Percentiles rank a stretch among this genome's conserved stretches.
These are phyloP conservation scores for Microbotryum saponariae DNA, from an alignment of 1,284 basidiomycete species.

Conservation along the genomic window DNA sequence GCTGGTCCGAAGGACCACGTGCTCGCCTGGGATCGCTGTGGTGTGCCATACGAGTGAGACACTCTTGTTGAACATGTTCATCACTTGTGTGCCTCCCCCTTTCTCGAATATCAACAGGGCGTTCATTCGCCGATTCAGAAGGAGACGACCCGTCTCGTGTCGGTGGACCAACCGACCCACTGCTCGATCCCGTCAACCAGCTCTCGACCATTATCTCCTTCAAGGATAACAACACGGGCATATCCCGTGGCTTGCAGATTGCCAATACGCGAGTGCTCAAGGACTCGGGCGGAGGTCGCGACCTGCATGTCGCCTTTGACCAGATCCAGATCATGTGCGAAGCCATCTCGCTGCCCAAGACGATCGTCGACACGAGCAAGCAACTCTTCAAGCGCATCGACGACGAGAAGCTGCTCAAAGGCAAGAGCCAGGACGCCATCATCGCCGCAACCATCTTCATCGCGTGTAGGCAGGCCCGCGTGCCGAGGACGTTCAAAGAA, in stretches of 20 bases:
- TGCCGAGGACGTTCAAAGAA: conserved; percentile 90
- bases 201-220: conserved; percentile 91
- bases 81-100: no score
- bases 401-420: conserved; percentile 84
- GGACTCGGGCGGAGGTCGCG: conserved; percentile 66
- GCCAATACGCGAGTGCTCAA: conserved; percentile 66
- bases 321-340: conserved; percentile 91
- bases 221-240: conserved; percentile 85
- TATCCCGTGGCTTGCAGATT: conserved; percentile 84
- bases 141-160: conserved; percentile 99
- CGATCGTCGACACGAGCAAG: conserved; percentile 89
- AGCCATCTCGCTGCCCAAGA: conserved; percentile 88
- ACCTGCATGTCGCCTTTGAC: conserved; percentile 76
- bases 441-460: conserved; percentile 98
- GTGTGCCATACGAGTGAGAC: no score
- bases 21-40: no score
- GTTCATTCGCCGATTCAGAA: conserved; percentile 95
- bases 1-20: no score
- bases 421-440: conserved; percentile 83
- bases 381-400: conserved; percentile 95
- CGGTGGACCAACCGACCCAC: conserved; percentile 81
- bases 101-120: conserved; percentile 31
- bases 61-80: no score
- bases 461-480: conserved; percentile 87
- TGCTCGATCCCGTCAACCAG: conserved; percentile 83